Conservation (phyloP, 768 basidiomycete species). For the Phylloporus scabripes region DNA sequence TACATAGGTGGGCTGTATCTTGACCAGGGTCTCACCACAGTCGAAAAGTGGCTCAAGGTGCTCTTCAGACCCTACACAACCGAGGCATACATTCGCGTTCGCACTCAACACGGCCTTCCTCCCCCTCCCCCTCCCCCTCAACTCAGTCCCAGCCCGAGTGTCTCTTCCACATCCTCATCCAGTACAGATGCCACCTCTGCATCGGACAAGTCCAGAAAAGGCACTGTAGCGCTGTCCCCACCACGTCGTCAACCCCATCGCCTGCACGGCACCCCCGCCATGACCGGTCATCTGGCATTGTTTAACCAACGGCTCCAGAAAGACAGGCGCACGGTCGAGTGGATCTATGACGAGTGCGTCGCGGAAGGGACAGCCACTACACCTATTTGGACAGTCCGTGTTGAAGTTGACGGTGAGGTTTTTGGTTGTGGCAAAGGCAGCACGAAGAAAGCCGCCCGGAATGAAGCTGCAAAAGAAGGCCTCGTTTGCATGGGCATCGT, state of each 20-base stretch:
- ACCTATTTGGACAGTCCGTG: slow-evolving; percentile 68
- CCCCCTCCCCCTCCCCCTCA: slow-evolving; percentile 32
- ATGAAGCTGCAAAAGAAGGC: slow-evolving; percentile 77
- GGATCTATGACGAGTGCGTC: slow-evolving; percentile 55
- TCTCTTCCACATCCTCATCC: neutral
- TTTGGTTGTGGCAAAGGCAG: slow-evolving; percentile 61
- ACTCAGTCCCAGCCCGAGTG: slow-evolving; percentile 16
- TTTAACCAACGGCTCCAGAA: slow-evolving; percentile 78
- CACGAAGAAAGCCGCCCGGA: slow-evolving; percentile 75
- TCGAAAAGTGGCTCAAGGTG: slow-evolving; percentile 52
- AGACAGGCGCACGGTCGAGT: slow-evolving; percentile 53
- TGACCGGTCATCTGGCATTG: slow-evolving; percentile 63
- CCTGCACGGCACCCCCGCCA: slow-evolving; percentile 26
- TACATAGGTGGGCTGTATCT: slow-evolving; percentile 75
- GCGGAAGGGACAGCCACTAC: slow-evolving; percentile 54
- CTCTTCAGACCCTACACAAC: slow-evolving; percentile 60
- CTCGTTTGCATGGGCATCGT: slow-evolving; percentile 53
- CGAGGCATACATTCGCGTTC: slow-evolving; percentile 58
- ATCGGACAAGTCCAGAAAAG: slow-evolving; percentile 1
- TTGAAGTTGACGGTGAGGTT: slow-evolving; percentile 54
- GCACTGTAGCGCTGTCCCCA: slow-evolving; percentile 8
- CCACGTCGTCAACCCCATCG: slow-evolving; percentile 1
- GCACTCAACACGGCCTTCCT: slow-evolving; percentile 62
- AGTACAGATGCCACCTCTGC: neutral
- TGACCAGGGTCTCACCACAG: slow-evolving; percentile 58